These are phyloP conservation scores for Penicillium coprophilum DNA, from an alignment of 495 filamentous ascomycete genomes.

Conservation along the genomic window DNA sequence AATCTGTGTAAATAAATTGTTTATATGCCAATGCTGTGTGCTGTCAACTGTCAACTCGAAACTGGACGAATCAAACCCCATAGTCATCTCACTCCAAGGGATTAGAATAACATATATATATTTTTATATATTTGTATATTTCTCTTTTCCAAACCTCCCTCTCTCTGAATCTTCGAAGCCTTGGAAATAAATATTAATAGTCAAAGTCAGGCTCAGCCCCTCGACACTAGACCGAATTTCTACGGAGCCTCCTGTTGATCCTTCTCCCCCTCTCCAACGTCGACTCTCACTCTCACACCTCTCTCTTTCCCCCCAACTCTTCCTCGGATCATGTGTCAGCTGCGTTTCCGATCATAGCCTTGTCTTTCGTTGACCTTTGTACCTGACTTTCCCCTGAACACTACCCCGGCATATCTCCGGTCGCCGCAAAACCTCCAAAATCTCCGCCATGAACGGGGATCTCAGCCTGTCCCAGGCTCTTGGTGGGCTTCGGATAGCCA, in stretches of 20 bases:
- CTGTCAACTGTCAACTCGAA: neutral
- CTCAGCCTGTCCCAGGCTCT: conserved; percentile 89
- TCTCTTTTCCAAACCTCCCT: neutral
- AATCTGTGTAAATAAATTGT: too few species aligned
- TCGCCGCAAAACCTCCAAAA: conserved; percentile 14
- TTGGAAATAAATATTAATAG: conserved; percentile 11
- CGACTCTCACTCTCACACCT: conserved; percentile 10
- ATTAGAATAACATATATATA: neutral
- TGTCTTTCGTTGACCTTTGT: conserved; percentile 12
- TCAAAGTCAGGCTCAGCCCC: conserved; percentile 22
- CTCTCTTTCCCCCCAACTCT: conserved; percentile 19
- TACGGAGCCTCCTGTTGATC: conserved; percentile 32
- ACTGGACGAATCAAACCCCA: conserved; percentile 5
- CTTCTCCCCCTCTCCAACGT: conserved; percentile 13
- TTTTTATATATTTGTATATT: too few species aligned
- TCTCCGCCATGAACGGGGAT: conserved; percentile 77
- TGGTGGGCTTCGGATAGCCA: conserved; percentile 94
- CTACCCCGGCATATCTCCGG: conserved; percentile 5
- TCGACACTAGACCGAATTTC: conserved; percentile 28
- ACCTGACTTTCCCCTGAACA: conserved; percentile 8
- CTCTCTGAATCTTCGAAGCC: neutral
- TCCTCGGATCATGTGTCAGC: conserved; percentile 39
- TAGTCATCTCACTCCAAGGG: neutral
- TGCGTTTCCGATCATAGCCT: conserved; percentile 35
- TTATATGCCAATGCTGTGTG: too few species aligned